Conservation (phyloP, 2,329 filamentous ascomycete species). For the Cytospora schulzeri region DNA sequence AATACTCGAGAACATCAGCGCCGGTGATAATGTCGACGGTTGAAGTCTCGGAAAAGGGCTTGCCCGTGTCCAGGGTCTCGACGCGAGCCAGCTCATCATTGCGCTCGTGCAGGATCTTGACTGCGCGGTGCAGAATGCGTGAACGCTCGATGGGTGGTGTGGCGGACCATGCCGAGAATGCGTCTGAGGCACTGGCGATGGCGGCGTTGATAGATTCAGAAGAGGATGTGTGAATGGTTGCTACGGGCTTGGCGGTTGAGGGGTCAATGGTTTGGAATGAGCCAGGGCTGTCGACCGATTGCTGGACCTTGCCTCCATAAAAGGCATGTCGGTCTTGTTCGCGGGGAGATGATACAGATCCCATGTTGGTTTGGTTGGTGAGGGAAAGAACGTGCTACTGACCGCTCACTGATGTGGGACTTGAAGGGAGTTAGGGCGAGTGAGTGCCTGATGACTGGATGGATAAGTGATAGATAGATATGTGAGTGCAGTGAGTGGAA, state of each 20-base stretch:
- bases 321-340: slow-evolving; percentile 63
- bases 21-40: slow-evolving; percentile 82
- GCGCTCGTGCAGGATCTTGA: slow-evolving; percentile 69
- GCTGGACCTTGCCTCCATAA: slow-evolving; percentile 71
- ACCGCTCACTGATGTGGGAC: neutral
- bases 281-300: slow-evolving; percentile 57
- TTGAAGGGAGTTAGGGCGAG: neutral
- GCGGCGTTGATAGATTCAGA: slow-evolving; percentile 69
- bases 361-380: slow-evolving; percentile 13
- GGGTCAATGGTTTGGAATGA: slow-evolving; percentile 77
- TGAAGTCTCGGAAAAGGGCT: slow-evolving; percentile 81
- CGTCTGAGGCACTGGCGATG: slow-evolving; percentile 68
- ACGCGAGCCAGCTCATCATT: slow-evolving; percentile 79
- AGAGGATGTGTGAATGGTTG: slow-evolving; percentile 72
- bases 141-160: slow-evolving; percentile 75
- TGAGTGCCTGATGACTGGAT: neutral
- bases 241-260: slow-evolving; percentile 67
- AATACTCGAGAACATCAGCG: slow-evolving; percentile 85
- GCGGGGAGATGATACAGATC: slow-evolving; percentile 15
- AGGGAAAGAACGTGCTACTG: neutral
- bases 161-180: slow-evolving; percentile 75
- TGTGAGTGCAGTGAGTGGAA: neutral
- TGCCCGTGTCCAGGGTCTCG: slow-evolving; percentile 85
- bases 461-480: neutral
- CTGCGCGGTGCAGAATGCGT: slow-evolving; percentile 76